These are phyloP conservation scores for Emergomyces africanus DNA, from an alignment of 2,329 filamentous ascomycete species.

Conservation along the genomic window DNA sequence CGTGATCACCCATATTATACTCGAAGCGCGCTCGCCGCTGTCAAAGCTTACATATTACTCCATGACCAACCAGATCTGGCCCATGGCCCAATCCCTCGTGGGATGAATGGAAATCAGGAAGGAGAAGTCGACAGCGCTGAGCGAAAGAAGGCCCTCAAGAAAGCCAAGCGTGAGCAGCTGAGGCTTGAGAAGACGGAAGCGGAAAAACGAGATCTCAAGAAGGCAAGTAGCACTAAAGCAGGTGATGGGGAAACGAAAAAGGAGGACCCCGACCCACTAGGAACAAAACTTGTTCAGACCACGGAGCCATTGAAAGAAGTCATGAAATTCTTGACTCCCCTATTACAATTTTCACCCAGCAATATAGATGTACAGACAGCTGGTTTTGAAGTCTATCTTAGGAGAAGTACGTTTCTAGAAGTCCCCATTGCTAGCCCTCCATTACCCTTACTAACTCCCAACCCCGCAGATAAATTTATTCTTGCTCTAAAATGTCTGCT, in stretches of 20 bases:
- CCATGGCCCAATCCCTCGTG: constrained; percentile 48
- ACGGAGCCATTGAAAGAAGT: constrained; percentile 73
- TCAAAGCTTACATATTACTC: constrained; percentile 67
- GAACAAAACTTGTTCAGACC: constrained; percentile 66
- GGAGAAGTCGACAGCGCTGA: constrained; percentile 47
- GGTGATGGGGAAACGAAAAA: constrained; percentile 55
- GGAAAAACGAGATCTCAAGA: constrained; percentile 76
- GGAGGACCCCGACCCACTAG: constrained; percentile 79
- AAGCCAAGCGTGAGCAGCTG: constrained; percentile 70
- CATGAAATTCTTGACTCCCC: constrained; percentile 68
- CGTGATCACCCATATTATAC: constrained; percentile 90
- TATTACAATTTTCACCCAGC: constrained; percentile 72
- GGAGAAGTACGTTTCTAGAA: constrained; percentile 52
- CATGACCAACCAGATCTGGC: constrained; percentile 58
- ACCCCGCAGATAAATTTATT: constrained; percentile 60
- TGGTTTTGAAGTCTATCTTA: constrained; percentile 81
- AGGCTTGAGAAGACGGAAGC: constrained; percentile 65
- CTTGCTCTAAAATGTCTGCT: constrained; percentile 78
- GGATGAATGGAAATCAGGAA: constrained; percentile 38
- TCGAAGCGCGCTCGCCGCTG: constrained; percentile 66
- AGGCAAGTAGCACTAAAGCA: constrained; percentile 50
- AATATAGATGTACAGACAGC: constrained; percentile 69
- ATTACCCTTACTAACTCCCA: constrained; percentile 15
- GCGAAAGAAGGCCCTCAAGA: constrained; percentile 78
- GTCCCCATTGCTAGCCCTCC: not conserved